Conservation (phyloP, 1,284 basidiomycete genomes). For the Anthracocystis walkeri region DNA sequence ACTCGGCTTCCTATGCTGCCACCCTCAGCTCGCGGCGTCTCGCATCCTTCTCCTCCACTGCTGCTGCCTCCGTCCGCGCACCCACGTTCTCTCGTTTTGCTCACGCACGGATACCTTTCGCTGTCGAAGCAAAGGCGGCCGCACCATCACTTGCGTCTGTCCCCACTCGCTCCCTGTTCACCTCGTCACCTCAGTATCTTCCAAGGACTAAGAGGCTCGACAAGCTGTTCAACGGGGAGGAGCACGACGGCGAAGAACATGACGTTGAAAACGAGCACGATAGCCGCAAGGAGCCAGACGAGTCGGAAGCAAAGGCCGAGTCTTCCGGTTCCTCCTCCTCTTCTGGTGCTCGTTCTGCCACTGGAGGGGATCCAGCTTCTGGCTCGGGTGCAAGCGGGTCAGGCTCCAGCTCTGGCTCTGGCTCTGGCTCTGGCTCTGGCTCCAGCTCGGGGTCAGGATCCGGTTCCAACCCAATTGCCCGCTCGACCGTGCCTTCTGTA, state of each 20-base stretch:
- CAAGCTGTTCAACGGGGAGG: constrained; percentile 18
- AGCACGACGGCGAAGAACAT: constrained; percentile 36
- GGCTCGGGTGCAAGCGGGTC: constrained; percentile 17
- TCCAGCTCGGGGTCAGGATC: constrained; percentile 40
- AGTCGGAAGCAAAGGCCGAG: constrained; percentile 24
- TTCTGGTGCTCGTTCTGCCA: constrained; percentile 20
- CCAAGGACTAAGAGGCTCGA: constrained; percentile 50
- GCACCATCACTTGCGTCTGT: constrained; percentile 2
- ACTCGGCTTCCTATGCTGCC: constrained; percentile 16
- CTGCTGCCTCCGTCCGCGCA: constrained; percentile 2
- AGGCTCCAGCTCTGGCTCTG: constrained; percentile 19
- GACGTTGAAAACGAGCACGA: constrained; percentile 42
- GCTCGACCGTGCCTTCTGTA: constrained; percentile 69
- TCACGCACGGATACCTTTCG: constrained; percentile 4
- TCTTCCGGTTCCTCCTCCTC: constrained; percentile 33
- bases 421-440: constrained; percentile 20
- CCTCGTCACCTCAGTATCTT: constrained; percentile 26
- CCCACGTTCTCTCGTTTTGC: constrained; percentile 6
- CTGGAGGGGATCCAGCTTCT: constrained; percentile 22
- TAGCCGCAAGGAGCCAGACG: constrained; percentile 19
- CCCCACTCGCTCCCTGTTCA: constrained; percentile 35
- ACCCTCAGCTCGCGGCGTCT: constrained; percentile 21
- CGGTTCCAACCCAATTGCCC: constrained; percentile 52
- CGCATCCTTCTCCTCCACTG: constrained; percentile 16
- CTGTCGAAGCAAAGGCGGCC: constrained; percentile 2